phyloP scores from a whole-genome alignment of 2,329 filamentous ascomycete species.

The Microcyclospora tardicrescens region DNA sequence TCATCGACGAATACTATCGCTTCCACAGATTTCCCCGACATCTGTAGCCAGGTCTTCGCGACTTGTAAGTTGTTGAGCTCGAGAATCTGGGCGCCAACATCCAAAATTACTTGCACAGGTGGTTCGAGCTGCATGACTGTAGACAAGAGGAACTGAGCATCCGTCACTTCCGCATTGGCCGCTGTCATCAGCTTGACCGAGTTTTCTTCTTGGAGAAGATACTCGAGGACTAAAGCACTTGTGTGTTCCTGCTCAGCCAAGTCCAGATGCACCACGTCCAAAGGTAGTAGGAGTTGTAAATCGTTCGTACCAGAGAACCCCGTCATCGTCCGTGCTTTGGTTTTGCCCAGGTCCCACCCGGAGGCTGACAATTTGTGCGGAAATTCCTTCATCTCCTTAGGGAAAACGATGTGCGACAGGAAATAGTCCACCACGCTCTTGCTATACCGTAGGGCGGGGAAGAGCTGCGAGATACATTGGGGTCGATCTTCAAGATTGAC shows the following conservation, averaged over 20 bases:
- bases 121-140: constrained; percentile 29
- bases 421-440: constrained; percentile 52
- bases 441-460: constrained; percentile 35
- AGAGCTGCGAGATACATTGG: constrained; percentile 10
- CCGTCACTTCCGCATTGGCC: not conserved
- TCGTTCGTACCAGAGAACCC: constrained; percentile 66
- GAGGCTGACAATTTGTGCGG: constrained; percentile 49
- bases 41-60: constrained; percentile 41
- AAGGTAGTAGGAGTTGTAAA: constrained; percentile 44
- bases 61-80: constrained; percentile 48
- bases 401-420: constrained; percentile 53
- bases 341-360: constrained; percentile 51
- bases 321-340: constrained; percentile 44
- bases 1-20: constrained; percentile 47
- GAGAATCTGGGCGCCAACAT: constrained; percentile 58
- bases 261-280: constrained; percentile 50
- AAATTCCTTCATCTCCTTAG: constrained; percentile 52
- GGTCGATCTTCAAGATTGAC: constrained; percentile 16
- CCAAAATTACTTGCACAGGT: constrained; percentile 47
- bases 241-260: constrained; percentile 46
- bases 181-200: constrained; percentile 9
- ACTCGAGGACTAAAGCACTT: constrained; percentile 51
- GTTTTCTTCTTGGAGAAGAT: constrained; percentile 45
- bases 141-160: constrained; percentile 29
- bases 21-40: constrained; percentile 19